Evolutionary conservation across 176 grass and related monocot genomes (phyloP), one percentile per base, ranked within the genome.

Genomic region (Zizania latifolia): DNA sequence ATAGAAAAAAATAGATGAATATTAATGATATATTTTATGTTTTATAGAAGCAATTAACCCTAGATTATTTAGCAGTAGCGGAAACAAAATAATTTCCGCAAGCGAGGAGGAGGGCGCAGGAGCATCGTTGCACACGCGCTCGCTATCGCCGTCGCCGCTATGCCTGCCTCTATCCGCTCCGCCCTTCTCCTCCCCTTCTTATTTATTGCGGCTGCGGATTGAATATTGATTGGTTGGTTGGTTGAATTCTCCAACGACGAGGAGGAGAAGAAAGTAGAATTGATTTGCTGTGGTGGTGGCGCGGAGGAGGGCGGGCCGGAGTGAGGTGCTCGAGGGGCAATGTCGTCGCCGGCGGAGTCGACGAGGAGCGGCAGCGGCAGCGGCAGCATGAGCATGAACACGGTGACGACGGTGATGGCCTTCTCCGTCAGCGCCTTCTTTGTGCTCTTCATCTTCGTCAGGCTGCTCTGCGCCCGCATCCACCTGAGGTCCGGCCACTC

Each of bases 401-500:
- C 79, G 77, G 87, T 93, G 50, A 93, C 88, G 68, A 93, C 84
- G 77, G 87, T 72, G 73, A 87, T 93, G 77, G 90, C 87, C 41
- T 93, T 93, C 90, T 86, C 90, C 3, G 87, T 89, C 72, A 93
- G 81, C 85, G 78, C 85, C 72, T 84, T 87, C 84, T 91, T 91
- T 68, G 85, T 91, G 44, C 81, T 91, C 81, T 93, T 93, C 84
- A 78, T 93, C 72, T 93, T 89, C 84, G 68, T 85, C 38, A 81
- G 91, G 72, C 70, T 93, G 56, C 85, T 93, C 84, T 90, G 91
- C 87, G 87, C 84, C 10, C 81, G 90, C 39, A 76, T 90, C 70
- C 78, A 82, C 10, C 84, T 93, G 31, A 72, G 82, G 26, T 62
- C 83, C 57, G 54, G 39, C 21, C 23, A 60, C 3, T 41, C 71